A percentile compares a stretch with the other conserved stretches of the same genome.
Conservation (phyloP, 2,329 filamentous ascomycete genomes). For the Blastomyces parvus region DNA sequence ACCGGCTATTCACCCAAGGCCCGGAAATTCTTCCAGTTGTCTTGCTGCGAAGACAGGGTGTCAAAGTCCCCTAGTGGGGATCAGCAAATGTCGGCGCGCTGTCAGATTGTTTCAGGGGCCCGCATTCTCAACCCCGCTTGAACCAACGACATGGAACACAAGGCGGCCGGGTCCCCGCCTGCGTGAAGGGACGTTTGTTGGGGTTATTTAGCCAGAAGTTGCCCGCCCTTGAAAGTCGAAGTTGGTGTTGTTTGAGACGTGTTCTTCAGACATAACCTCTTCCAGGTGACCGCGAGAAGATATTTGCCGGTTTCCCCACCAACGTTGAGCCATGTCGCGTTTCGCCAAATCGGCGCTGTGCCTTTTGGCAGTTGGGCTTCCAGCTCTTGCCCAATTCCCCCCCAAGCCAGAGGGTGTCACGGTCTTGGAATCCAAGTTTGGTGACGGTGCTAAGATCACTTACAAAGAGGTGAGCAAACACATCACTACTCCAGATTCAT, state of each 20-base stretch:
- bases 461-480: conserved; percentile 41
- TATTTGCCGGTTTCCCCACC: neutral
- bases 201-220: neutral
- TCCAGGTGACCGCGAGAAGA: neutral
- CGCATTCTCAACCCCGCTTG: neutral
- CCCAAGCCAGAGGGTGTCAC: conserved; percentile 31
- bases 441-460: conserved; percentile 42
- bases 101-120: neutral
- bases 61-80: neutral
- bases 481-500: neutral
- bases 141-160: neutral
- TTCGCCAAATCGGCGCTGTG: conserved; percentile 1
- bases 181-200: neutral
- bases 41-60: neutral
- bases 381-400: conserved; percentile 22
- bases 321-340: conserved; percentile 1
- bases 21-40: neutral
- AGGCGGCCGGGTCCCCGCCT: neutral
- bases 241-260: neutral
- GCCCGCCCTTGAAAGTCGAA: neutral
- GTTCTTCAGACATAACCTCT: neutral
- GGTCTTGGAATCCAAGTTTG: conserved; percentile 30
- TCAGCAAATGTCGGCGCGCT: neutral
- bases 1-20: neutral
- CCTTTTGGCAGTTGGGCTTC: neutral